Conservation (phyloP, 2,329 filamentous ascomycete genomes). For the Pseudocercospora crystallina region DNA sequence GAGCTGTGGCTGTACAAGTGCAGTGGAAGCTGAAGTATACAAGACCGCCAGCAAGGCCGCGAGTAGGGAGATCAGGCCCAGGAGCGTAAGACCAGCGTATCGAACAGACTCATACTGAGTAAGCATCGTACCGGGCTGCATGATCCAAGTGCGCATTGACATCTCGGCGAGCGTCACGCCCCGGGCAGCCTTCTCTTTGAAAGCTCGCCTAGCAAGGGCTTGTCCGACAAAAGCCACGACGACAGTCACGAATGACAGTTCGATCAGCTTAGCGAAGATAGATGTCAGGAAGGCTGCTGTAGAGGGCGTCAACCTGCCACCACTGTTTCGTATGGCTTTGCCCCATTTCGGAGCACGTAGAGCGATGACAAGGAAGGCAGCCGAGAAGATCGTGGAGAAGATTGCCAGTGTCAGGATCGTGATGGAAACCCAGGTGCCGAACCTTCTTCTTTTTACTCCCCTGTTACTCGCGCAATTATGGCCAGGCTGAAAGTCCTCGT, state of each 20-base stretch:
- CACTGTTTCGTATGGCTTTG: conserved; percentile 50
- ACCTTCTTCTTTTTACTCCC: conserved; percentile 12
- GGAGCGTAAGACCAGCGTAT: conserved; percentile 62
- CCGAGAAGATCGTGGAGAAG: conserved; percentile 65
- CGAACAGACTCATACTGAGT: conserved; percentile 66
- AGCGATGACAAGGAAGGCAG: conserved; percentile 64
- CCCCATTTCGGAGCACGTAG: conserved; percentile 64
- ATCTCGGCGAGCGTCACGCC: conserved; percentile 75
- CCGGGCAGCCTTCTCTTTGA: conserved; percentile 50
- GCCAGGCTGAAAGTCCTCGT: conserved; percentile 29
- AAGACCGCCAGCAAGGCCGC: conserved; percentile 66
- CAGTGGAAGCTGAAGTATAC: conserved; percentile 75
- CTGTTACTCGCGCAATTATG: conserved; percentile 23
- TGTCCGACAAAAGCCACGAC: conserved; percentile 76
- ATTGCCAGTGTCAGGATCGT: conserved; percentile 50
- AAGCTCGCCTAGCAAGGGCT: conserved; percentile 67
- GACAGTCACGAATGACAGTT: conserved; percentile 74
- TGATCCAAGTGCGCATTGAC: conserved; percentile 71
- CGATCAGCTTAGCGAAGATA: conserved; percentile 72
- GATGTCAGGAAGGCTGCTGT: conserved; percentile 69
- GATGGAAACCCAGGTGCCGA: conserved; percentile 48
- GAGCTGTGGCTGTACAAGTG: conserved; percentile 72
- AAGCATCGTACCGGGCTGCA: conserved; percentile 62
- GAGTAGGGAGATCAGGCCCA: conserved; percentile 64
- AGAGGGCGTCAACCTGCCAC: conserved; percentile 55